Conservation (phyloP, 106 monocot genomes). For the Acorus calamus region DNA sequence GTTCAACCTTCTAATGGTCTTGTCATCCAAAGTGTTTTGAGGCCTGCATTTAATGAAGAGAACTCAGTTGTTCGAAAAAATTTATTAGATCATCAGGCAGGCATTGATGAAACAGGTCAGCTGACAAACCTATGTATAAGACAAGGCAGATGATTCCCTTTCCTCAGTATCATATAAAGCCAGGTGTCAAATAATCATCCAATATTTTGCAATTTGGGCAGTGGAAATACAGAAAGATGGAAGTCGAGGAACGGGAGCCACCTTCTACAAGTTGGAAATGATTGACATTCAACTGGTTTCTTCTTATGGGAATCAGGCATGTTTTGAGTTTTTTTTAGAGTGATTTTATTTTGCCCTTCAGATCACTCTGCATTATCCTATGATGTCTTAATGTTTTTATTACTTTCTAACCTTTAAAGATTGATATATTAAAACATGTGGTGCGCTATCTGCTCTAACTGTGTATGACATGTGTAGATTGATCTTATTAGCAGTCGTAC, state of each 20-base stretch:
- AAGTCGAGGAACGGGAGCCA: constrained; percentile 23
- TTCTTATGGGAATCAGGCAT: constrained; percentile 70
- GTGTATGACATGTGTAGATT: too few species aligned
- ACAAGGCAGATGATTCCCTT: constrained; percentile 12
- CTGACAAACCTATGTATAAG: constrained; percentile 4
- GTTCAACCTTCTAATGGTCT: constrained; percentile 68
- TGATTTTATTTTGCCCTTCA: not conserved
- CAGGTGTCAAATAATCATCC: not conserved
- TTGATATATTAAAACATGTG: too few species aligned
- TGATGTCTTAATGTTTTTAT: too few species aligned
- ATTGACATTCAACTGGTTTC: constrained; percentile 67
- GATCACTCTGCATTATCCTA: not conserved
- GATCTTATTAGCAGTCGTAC: too few species aligned
- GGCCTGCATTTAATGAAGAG: constrained; percentile 65
- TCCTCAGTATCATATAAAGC: not conserved
- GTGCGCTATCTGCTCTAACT: too few species aligned
- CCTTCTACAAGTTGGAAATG: constrained; percentile 80
- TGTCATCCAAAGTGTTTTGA: constrained; percentile 68
- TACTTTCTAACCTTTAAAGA: too few species aligned
- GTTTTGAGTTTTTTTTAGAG: constrained; percentile 3
- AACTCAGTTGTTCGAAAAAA: constrained; percentile 24
- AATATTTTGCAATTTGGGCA: constrained; percentile 19
- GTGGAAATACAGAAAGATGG: constrained; percentile 28
- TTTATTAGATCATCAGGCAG: constrained; percentile 10
- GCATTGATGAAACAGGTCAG: constrained; percentile 5